Evolutionary conservation across 768 basidiomycete genomes (phyloP).

Genomic region (Pulveroboletus sp.): DNA sequence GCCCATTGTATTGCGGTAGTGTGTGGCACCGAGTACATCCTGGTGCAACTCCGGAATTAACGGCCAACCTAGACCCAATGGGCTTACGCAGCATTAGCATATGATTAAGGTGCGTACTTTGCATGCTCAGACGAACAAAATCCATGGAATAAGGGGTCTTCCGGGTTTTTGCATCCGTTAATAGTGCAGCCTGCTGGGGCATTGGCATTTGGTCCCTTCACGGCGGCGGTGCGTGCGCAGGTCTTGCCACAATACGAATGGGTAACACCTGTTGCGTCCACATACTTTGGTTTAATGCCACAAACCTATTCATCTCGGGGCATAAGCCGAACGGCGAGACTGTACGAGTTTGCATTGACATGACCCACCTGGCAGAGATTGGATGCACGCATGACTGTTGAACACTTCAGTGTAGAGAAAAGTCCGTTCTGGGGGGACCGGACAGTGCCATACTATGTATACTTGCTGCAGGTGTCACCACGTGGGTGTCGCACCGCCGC

Average conservation of each 20-base stretch:
- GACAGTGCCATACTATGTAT: constrained; percentile 19
- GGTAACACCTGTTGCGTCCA: constrained; percentile 51
- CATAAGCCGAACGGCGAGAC: constrained; percentile 8
- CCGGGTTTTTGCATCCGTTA: constrained; percentile 47
- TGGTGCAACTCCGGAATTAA: constrained; percentile 43
- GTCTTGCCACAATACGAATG: constrained; percentile 60
- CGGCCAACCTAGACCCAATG: constrained; percentile 42
- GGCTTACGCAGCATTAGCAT: constrained; percentile 4
- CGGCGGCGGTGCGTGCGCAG: constrained; percentile 43
- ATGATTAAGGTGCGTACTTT: constrained; percentile 36
- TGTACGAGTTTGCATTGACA: constrained; percentile 4
- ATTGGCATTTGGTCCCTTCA: constrained; percentile 31
- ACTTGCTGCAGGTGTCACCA: constrained; percentile 12
- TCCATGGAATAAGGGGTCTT: constrained; percentile 44
- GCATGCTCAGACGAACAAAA: constrained; percentile 60
- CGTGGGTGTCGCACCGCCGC: constrained; percentile 22
- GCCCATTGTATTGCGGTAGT: constrained; percentile 43
- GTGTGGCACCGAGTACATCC: constrained; percentile 47
- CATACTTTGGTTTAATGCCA: constrained; percentile 54
- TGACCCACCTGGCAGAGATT: constrained; percentile 27
- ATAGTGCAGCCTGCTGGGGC: constrained; percentile 41
- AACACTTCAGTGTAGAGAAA: constrained; percentile 2
- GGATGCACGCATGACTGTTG: constrained; percentile 16
- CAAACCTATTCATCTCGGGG: constrained; percentile 41
- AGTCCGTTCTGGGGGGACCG: background rate